phyloP scores from a whole-genome alignment of 148 eudicot genomes.

The Chenopodium berlandieri region DNA sequence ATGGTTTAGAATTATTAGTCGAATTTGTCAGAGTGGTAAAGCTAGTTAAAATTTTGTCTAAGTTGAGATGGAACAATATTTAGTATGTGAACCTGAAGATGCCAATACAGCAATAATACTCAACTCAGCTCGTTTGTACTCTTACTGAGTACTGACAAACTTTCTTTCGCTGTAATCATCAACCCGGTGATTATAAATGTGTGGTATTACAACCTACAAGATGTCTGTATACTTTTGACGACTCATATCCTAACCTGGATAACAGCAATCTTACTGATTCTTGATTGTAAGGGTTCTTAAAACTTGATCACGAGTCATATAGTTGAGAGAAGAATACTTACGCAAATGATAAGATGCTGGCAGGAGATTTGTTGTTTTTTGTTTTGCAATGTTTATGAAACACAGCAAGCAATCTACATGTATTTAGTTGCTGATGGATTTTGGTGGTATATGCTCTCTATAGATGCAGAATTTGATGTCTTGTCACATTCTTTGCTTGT shows the following conservation, averaged over 20 bases:
- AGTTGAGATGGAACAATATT: no score
- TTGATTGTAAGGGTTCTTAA: background rate
- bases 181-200: background rate
- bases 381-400: background rate
- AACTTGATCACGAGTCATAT: background rate
- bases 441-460: background rate
- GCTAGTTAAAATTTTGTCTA: no score
- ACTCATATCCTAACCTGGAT: no score
- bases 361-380: background rate
- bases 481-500: slow-evolving; percentile 13
- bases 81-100: no score
- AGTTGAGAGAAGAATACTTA: background rate
- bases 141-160: background rate
- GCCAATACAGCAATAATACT: no score
- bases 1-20: background rate
- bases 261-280: background rate
- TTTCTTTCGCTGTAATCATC: background rate
- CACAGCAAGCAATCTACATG: background rate
- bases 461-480: slow-evolving; percentile 11
- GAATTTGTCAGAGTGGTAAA: background rate
- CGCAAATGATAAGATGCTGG: background rate
- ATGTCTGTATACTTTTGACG: background rate
- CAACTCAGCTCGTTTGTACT: background rate
- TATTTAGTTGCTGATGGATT: background rate
- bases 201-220: background rate